phyloP scores from a whole-genome alignment of 768 basidiomycete genomes.

The Phanerochaete carnosa region DNA sequence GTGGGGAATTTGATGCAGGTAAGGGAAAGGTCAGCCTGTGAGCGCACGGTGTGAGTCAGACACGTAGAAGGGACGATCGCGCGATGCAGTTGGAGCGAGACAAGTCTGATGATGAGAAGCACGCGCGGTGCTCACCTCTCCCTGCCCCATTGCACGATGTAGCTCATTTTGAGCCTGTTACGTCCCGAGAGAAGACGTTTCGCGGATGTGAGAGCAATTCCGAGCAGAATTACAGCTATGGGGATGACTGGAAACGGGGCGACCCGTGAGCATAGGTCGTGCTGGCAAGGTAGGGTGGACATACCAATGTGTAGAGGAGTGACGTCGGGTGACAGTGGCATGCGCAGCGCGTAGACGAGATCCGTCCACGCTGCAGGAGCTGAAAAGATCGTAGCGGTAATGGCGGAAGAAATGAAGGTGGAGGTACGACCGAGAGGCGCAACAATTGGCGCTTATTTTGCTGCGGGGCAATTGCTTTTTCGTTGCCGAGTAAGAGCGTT shows the following conservation, averaged over 20 bases:
- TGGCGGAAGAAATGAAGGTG: background rate
- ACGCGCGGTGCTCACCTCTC: conserved; percentile 31
- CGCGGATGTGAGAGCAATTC: conserved; percentile 22
- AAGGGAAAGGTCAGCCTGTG: conserved; percentile 47
- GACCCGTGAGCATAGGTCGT: conserved; percentile 2
- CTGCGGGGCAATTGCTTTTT: conserved; percentile 11
- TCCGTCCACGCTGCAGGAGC: conserved; percentile 12
- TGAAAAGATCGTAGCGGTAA: background rate
- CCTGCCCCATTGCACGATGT: conserved; percentile 48
- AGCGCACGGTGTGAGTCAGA: background rate
- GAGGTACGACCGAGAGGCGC: background rate
- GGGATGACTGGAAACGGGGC: conserved; percentile 19
- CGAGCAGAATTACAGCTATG: conserved; percentile 27
- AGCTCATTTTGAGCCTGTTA: conserved; percentile 27
- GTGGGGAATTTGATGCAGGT: conserved; percentile 54
- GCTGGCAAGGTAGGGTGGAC: background rate
- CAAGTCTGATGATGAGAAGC: conserved; percentile 6
- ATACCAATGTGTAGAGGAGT: conserved; percentile 21
- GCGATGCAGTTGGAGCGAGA: conserved; percentile 1
- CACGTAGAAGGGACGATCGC: background rate
- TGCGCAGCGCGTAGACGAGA: conserved; percentile 7
- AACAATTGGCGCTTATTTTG: background rate
- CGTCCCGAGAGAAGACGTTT: conserved; percentile 17
- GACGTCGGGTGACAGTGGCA: conserved; percentile 11
- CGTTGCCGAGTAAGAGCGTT: background rate